Percentiles rank a stretch among this genome's conserved stretches.
Conservation (phyloP, 2,329 filamentous ascomycete genomes). For the Hymenoscyphus repandus region DNA sequence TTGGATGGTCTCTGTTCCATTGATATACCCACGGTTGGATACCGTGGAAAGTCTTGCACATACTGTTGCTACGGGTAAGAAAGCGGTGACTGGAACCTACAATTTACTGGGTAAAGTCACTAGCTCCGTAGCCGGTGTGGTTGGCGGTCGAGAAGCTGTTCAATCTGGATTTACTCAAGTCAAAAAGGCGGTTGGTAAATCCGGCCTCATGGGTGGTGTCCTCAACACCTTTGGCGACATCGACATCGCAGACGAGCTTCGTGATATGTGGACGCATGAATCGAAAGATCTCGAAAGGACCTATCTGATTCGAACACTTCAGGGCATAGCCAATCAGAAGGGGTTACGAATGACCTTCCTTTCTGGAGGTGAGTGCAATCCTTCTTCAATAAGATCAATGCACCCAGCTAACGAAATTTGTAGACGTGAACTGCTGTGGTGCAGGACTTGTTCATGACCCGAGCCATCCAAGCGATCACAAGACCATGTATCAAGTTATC, state of each 20-base stretch:
- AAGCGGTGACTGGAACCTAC: slow-evolving; percentile 92
- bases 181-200: slow-evolving; percentile 95
- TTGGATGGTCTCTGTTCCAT: slow-evolving; percentile 88
- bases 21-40: slow-evolving; percentile 87
- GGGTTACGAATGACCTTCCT: slow-evolving; percentile 95
- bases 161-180: slow-evolving; percentile 89
- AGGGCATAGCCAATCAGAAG: slow-evolving; percentile 93
- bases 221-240: slow-evolving; percentile 95
- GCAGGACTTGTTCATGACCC: slow-evolving; percentile 94
- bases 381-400: not conserved
- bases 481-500: slow-evolving; percentile 99
- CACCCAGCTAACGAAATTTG: slow-evolving; percentile 15
- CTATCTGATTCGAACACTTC: slow-evolving; percentile 90
- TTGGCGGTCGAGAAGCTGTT: slow-evolving; percentile 90
- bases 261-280: slow-evolving; percentile 98
- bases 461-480: slow-evolving; percentile 84
- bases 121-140: slow-evolving; percentile 88
- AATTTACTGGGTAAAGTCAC: slow-evolving; percentile 95
- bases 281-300: slow-evolving; percentile 96
- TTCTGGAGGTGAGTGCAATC: slow-evolving; percentile 61
- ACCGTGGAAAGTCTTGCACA: slow-evolving; percentile 86
- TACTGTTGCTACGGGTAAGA: slow-evolving; percentile 91
- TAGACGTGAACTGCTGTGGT: slow-evolving; percentile 82
- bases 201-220: slow-evolving; percentile 90
- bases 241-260: slow-evolving; percentile 86